Conservation (phyloP, 805 yeast species). For the Candida germanica region DNA sequence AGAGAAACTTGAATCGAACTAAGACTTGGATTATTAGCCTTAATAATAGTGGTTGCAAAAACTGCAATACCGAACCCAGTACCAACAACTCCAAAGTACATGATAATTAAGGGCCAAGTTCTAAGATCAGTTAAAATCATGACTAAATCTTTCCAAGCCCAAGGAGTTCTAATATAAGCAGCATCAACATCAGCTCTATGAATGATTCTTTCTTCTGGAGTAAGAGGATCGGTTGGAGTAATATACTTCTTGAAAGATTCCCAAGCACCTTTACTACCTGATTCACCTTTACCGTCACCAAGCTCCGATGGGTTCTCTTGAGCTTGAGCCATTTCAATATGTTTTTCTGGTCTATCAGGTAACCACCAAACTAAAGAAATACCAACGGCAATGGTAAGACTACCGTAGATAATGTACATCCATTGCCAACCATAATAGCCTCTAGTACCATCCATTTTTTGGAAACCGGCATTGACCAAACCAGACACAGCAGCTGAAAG, state of each 20-base stretch:
- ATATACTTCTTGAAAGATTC: constrained; percentile 17
- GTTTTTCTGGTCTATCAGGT: constrained; percentile 65
- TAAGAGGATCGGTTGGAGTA: constrained; percentile 48
- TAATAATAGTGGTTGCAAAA: constrained; percentile 76
- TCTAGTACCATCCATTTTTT: constrained; percentile 66
- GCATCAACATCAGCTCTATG: constrained; percentile 61
- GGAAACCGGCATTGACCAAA: constrained; percentile 83
- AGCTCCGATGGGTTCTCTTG: not conserved
- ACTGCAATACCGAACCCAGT: constrained; percentile 86
- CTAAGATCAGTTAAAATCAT: constrained; percentile 58
- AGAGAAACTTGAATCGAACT: constrained; percentile 68
- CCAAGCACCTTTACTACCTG: constrained; percentile 1
- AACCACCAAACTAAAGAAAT: constrained; percentile 74
- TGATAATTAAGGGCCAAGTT: constrained; percentile 76
- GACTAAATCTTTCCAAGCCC: constrained; percentile 61
- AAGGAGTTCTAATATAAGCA: constrained; percentile 45
- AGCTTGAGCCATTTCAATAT: not conserved
- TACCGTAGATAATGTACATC: constrained; percentile 78
- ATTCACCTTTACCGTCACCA: not conserved
- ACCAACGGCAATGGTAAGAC: constrained; percentile 63
- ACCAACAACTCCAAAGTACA: constrained; percentile 93
- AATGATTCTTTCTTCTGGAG: constrained; percentile 45
- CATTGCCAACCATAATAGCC: constrained; percentile 85
- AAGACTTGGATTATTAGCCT: constrained; percentile 58
- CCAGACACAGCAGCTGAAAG: constrained; percentile 89